Evolutionary conservation across 176 grass and related monocot species (phyloP), one percentile per base, ranked within the genome.

Genomic region (Triticum dicoccoides): DNA sequence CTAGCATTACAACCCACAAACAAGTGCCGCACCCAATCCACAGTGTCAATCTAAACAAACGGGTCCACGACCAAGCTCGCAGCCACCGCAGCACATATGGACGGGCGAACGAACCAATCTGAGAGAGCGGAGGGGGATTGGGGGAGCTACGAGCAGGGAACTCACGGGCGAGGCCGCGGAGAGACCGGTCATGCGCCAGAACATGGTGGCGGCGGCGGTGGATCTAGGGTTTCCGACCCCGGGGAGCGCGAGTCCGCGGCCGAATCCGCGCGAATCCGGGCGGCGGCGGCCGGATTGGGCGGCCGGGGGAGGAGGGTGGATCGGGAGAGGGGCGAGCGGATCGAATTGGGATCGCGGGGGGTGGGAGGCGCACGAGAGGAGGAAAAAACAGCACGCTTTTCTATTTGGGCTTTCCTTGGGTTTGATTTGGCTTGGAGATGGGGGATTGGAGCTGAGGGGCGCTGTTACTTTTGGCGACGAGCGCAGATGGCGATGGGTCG

Each of bases 151-250:
- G 15, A 23, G 32, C 17, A 66, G 14, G 56, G 34, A 5, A 90
- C 89, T 90, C 89, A 90, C 89, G 89, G 89, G 89, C 84, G 89
- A 90, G 73, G 89, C 89, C 84, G 89, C 89, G 42, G 89, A 90
- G 79, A 90, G 89, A 33, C 89, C 89, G 80, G 89, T 90, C 89
- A 90, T 90, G 74, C 89, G 89, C 89, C 89, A 90, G 73, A 90
- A 90, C 89, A 90, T 90, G 89, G 80, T 44, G 73, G 88, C 70
- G 77, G 78, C 78, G 88, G 35, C 77, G 72, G 51, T 65, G 79
- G 88, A 90, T 90, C 88, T 90, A 90, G 88, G 84, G 84, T 90
- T 90, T 86, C 72, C 29, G n/a, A 54, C 32, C 49, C 30, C 80
- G 65, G 54, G 65, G 58, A 66, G 52, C n/a, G 42, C 82, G 79